These are phyloP conservation scores for Lactarius trivialis DNA, from an alignment of 768 basidiomycete species.

Conservation along the genomic window DNA sequence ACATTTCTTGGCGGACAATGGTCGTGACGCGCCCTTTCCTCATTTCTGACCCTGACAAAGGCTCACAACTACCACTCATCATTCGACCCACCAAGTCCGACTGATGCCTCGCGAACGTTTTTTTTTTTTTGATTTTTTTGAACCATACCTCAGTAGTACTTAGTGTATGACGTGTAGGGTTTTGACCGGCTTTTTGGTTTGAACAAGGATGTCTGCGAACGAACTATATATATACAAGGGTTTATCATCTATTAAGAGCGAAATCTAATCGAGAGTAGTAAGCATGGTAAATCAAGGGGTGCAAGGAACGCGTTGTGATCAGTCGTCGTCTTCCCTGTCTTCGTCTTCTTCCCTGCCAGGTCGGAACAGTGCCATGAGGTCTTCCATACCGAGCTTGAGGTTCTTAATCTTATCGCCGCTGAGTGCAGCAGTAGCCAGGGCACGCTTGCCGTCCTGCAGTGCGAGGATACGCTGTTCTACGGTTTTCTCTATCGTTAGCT, in stretches of 20 bases:
- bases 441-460: slow-evolving; percentile 91
- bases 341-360: slow-evolving; percentile 40
- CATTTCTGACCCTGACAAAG: background rate
- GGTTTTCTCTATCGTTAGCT: slow-evolving; percentile 79
- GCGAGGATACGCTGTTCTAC: slow-evolving; percentile 85
- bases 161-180: background rate
- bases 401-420: slow-evolving; percentile 86
- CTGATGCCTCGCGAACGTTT: background rate
- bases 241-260: background rate
- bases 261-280: background rate
- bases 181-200: background rate
- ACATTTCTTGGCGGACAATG: slow-evolving; percentile 9
- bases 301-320: background rate
- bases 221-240: background rate
- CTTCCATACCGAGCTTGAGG: slow-evolving; percentile 76
- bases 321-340: slow-evolving; percentile 39
- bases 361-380: slow-evolving; percentile 75
- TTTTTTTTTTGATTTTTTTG: too few relatives aligned
- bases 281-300: background rate
- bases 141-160: background rate
- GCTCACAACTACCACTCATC: slow-evolving; percentile 20
- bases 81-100: slow-evolving; percentile 11
- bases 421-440: slow-evolving; percentile 74
- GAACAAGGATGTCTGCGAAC: background rate
- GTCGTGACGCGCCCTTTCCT: slow-evolving; percentile 20